Percentiles rank a stretch among this genome's conserved stretches.
Evolutionary conservation across 352 stramenopile species (phyloP).

Genomic region (Phytophthora lateralis): DNA sequence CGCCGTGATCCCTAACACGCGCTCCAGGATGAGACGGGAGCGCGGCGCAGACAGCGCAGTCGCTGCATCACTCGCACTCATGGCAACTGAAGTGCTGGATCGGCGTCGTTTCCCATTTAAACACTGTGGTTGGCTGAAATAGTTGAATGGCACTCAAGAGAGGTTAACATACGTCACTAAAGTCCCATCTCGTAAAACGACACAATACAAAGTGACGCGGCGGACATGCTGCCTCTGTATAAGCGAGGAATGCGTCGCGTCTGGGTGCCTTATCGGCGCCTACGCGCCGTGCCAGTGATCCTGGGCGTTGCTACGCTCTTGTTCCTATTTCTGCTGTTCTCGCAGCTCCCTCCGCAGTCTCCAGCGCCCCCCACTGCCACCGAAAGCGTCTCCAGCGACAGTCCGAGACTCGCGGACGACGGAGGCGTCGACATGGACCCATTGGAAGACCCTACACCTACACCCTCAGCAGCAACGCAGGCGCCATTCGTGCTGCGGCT

Average conservation of each 20-base stretch:
- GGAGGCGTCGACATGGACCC: constrained; percentile 19
- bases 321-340: constrained; percentile 68
- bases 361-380: constrained; percentile 7
- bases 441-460: constrained; percentile 3
- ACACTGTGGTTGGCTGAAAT: constrained; percentile 21
- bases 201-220: constrained; percentile 4
- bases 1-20: constrained; percentile 77
- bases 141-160: constrained; percentile 2
- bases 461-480: background rate
- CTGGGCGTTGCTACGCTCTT: constrained; percentile 43
- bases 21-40: constrained; percentile 79
- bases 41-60: constrained; percentile 20
- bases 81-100: background rate
- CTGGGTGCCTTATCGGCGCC: constrained; percentile 59
- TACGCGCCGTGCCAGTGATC: constrained; percentile 59
- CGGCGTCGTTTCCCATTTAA: constrained; percentile 11
- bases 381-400: constrained; percentile 1
- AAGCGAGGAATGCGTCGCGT: constrained; percentile 69
- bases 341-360: constrained; percentile 25
- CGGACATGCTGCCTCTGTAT: constrained; percentile 61
- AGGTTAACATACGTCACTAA: background rate
- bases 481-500: constrained; percentile 63
- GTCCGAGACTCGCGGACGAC: constrained; percentile 9
- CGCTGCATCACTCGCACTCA: background rate
- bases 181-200: constrained; percentile 17